Conservation (phyloP, 257 asterid species). For the Scutellaria minor region DNA sequence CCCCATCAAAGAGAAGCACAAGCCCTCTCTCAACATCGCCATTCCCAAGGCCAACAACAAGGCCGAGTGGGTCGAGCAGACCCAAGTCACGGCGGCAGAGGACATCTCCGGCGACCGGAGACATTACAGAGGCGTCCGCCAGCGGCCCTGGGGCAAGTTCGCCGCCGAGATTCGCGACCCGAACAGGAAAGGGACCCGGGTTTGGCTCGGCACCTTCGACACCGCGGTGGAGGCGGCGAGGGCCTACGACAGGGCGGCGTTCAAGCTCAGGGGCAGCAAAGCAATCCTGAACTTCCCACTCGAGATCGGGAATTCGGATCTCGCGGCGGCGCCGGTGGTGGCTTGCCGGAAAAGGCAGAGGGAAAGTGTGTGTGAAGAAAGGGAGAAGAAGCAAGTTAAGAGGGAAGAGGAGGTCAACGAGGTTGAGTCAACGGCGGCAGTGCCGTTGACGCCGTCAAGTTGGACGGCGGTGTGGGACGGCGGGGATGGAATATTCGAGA, state of each 20-base stretch:
- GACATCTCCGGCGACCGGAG: conserved; percentile 44
- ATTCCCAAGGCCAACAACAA: conserved; percentile 47
- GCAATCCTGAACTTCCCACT: conserved; percentile 81
- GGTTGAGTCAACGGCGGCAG: conserved; percentile 39
- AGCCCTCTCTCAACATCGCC: conserved; percentile 68
- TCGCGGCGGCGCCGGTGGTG: conserved; percentile 10
- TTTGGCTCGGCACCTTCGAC: conserved; percentile 79
- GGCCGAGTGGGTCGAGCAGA: background rate
- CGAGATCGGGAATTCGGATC: conserved; percentile 52
- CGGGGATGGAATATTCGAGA: conserved; percentile 84
- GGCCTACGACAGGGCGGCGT: conserved; percentile 82
- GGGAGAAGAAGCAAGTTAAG: conserved; percentile 46
- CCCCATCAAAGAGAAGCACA: conserved; percentile 44
- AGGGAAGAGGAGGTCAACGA: conserved; percentile 42
- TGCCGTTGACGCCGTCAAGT: conserved; percentile 82
- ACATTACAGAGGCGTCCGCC: conserved; percentile 73
- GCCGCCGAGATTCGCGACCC: conserved; percentile 88
- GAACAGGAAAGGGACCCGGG: conserved; percentile 64
- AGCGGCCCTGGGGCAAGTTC: conserved; percentile 74
- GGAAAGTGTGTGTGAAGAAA: conserved; percentile 36
- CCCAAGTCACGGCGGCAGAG: background rate
- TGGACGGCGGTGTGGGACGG: conserved; percentile 86
- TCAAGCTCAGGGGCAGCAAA: conserved; percentile 67
- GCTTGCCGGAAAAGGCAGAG: conserved; percentile 59
- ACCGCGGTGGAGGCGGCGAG: conserved; percentile 74